Conservation (phyloP, 2,329 filamentous ascomycete genomes). For the Xylariaceae sp. region DNA sequence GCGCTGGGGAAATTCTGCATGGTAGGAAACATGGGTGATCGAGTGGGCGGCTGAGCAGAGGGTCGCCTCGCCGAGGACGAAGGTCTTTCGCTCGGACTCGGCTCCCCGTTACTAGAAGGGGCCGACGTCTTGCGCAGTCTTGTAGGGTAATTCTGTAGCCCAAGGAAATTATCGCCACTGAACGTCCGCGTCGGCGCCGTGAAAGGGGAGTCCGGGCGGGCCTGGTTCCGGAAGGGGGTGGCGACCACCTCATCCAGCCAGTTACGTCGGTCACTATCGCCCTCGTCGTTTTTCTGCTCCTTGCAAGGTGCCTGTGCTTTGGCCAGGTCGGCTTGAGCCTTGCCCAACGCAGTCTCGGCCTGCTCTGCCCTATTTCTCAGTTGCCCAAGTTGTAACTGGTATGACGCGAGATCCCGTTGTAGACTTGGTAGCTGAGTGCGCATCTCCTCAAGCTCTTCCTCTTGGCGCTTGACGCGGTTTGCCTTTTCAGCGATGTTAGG, state of each 20-base stretch:
- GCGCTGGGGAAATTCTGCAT: constrained; percentile 33
- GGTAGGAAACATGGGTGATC: constrained; percentile 39
- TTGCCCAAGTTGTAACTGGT: constrained; percentile 55
- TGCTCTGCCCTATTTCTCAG: constrained; percentile 64
- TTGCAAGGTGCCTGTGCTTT: constrained; percentile 41
- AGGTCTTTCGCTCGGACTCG: constrained; percentile 35
- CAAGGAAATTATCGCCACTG: constrained; percentile 49
- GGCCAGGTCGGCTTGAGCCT: constrained; percentile 48
- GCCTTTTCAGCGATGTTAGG: constrained; percentile 44
- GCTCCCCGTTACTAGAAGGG: constrained; percentile 47
- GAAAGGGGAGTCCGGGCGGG: constrained; percentile 53
- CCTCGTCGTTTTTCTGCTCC: constrained; percentile 39
- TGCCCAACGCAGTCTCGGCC: constrained; percentile 60
- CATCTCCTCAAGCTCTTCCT: constrained; percentile 77
- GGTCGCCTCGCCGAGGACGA: constrained; percentile 43
- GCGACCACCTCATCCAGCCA: constrained; percentile 51
- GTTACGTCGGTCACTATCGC: constrained; percentile 39
- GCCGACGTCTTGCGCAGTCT: constrained; percentile 46
- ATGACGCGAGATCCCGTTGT: constrained; percentile 59
- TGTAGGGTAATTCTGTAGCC: constrained; percentile 39
- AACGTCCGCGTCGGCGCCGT: constrained; percentile 46
- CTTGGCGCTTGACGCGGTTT: constrained; percentile 58
- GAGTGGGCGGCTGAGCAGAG: constrained; percentile 44
- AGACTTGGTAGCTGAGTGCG: constrained; percentile 60
- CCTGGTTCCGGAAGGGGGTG: constrained; percentile 41